Evolutionary conservation across 768 basidiomycete genomes (phyloP).

Genomic region (Gelatoporia subvermispora): DNA sequence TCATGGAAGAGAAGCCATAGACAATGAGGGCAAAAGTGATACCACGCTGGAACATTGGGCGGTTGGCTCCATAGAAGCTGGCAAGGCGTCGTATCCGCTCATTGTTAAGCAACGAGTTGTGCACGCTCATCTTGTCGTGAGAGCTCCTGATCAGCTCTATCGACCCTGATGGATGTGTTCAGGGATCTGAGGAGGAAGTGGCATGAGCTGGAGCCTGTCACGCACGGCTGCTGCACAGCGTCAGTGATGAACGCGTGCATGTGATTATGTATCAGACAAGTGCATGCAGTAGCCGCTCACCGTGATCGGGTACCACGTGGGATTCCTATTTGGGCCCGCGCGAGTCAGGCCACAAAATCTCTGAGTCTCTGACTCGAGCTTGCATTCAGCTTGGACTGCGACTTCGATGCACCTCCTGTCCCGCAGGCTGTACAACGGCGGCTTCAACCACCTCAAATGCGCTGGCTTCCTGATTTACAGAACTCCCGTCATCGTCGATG

Average conservation of each 20-base stretch:
- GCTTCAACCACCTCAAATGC: slow-evolving; percentile 27
- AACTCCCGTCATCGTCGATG: slow-evolving; percentile 14
- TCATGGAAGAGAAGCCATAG: slow-evolving; percentile 65
- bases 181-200: no score
- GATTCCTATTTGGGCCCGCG: no score
- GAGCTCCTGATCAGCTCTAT: background rate
- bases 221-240: no score
- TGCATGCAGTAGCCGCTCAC: no score
- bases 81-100: slow-evolving; percentile 40
- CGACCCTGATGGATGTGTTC: no score
- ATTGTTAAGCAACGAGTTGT: slow-evolving; percentile 11
- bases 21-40: slow-evolving; percentile 67
- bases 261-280: no score
- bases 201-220: no score
- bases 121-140: background rate
- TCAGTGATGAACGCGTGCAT: no score
- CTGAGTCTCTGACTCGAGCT: no score
- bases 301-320: no score
- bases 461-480: slow-evolving; percentile 21
- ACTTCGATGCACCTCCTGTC: slow-evolving; percentile 19
- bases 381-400: no score
- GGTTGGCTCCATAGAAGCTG: slow-evolving; percentile 53
- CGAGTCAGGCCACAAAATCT: no score
- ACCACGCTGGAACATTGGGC: slow-evolving; percentile 67
- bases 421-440: slow-evolving; percentile 26